Percentiles rank a stretch among this genome's conserved stretches.
These are phyloP conservation scores for Parachlorella kessleri DNA, from an alignment of 139 green algal genomes.

Conservation along the genomic window DNA sequence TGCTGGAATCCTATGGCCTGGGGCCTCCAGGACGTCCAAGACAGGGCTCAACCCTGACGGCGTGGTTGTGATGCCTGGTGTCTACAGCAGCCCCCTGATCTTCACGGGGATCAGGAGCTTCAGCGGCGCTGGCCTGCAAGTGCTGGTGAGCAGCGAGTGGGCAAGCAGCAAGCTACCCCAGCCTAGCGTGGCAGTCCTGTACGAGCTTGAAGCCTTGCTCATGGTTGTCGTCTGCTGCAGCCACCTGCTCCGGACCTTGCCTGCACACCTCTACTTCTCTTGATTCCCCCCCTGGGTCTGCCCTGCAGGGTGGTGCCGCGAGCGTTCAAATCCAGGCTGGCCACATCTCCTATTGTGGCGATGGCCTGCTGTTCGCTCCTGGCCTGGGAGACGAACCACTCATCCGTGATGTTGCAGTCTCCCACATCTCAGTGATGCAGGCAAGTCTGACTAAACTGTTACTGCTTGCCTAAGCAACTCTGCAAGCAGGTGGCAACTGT, in stretches of 20 bases:
- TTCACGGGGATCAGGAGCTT: constrained; percentile 9
- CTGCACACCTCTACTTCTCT: not conserved
- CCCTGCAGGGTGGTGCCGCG: not conserved
- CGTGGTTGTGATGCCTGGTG: not conserved
- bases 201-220: not conserved
- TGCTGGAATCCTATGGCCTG: too few relatives aligned
- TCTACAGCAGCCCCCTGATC: not conserved
- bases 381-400: not conserved
- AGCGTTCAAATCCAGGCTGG: constrained; percentile 1
- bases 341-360: not conserved
- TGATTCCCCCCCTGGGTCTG: not conserved
- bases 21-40: too few relatives aligned
- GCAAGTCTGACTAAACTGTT: not conserved
- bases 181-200: not conserved
- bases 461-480: not conserved
- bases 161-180: not conserved
- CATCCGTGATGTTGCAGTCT: not conserved
- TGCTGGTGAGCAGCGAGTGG: not conserved
- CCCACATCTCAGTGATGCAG: constrained; percentile 9
- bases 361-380: not conserved
- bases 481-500: not conserved
- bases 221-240: not conserved
- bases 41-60: too few relatives aligned
- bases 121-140: not conserved
- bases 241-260: not conserved